A percentile compares a stretch with the other conserved stretches of the same genome.
Conservation (phyloP, 805 yeast species). For the Metschnikowia hibisci region DNA sequence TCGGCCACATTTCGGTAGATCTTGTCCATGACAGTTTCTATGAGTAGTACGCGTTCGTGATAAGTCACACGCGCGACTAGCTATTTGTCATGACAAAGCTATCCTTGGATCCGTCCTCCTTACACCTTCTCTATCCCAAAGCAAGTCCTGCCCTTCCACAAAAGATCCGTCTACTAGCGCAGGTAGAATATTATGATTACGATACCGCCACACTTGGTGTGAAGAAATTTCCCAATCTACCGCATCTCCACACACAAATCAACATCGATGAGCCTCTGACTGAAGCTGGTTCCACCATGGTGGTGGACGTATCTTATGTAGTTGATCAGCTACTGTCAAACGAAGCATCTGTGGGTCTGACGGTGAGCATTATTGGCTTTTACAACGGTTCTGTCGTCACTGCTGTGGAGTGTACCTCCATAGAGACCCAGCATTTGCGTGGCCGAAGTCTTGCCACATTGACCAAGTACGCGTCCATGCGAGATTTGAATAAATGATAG, state of each 20-base stretch:
- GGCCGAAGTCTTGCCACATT: slow-evolving; percentile 14
- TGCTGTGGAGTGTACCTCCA: slow-evolving; percentile 22
- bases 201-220: slow-evolving; percentile 14
- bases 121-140: slow-evolving; percentile 20
- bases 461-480: slow-evolving; percentile 16
- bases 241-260: slow-evolving; percentile 12
- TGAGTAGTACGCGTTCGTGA: slow-evolving; percentile 1
- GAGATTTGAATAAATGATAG: slow-evolving; percentile 1
- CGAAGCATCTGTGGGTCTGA: slow-evolving; percentile 18
- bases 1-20: slow-evolving; percentile 6
- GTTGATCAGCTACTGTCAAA: slow-evolving; percentile 10
- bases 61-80: slow-evolving; percentile 1
- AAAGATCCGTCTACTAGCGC: slow-evolving; percentile 28
- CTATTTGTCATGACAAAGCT: slow-evolving; percentile 26
- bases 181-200: slow-evolving; percentile 22
- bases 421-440: slow-evolving; percentile 16
- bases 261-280: slow-evolving; percentile 9
- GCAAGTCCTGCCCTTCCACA: slow-evolving; percentile 21
- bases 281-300: neutral
- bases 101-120: slow-evolving; percentile 24
- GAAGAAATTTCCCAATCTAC: slow-evolving; percentile 18
- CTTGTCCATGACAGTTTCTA: slow-evolving; percentile 6
- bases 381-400: slow-evolving; percentile 26
- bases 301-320: slow-evolving; percentile 12
- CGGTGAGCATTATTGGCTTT: slow-evolving; percentile 28